Base-by-base conservation (phyloP, 2,329 filamentous ascomycete genomes). In the Coniochaeta prunicola region DNA sequence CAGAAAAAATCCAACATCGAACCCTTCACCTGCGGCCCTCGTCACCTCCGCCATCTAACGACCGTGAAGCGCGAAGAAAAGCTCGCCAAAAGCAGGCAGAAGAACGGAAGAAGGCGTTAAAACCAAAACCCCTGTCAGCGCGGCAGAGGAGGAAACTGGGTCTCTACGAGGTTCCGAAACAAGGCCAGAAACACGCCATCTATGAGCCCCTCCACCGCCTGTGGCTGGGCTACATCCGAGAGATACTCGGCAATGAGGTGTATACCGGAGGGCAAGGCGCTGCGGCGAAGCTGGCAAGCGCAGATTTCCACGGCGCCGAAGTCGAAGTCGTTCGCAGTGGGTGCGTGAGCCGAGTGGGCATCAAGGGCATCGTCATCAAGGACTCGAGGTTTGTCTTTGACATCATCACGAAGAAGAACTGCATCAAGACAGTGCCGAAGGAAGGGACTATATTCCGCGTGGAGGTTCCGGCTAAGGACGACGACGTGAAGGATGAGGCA, bases 361-460 rank as follows among this genome's bases (percentile, higher is more conserved):
- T 93, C 58, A 84, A 80, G 66, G 94, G 94, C 17, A 93, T 97
- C 65, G 89, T 97, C 61, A 85, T 97, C 42, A 86, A 90, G 70
- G 94, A 99, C 75, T 88, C 89, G 57, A 91, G 89, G 70, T 93
- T 89, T 68, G 87, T 89, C 1, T 90, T 97, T 73, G 90, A 96
- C 71, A 76, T 99, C 61, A 81, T 97, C 40, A 96, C 91, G 2
- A 78, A 73, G 67, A 80, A 79, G 64, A 81, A 92, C 73, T 77
- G 81, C 64, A 67, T 94, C 48, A 96, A 94, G 76, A 78, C 85
- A 42, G 80, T 97, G 59, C 93, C 94, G 3, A 99, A 99, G 70
- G 92, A 96, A 70, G 88, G 92, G 40, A 93, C 92, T 0, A 80
- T 93, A 19, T 97, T 99, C 67, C 82, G 86, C 21, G 85, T 97